These are phyloP conservation scores for Boletus semigastroideus DNA, from an alignment of 1,284 basidiomycete species.

Conservation along the genomic window DNA sequence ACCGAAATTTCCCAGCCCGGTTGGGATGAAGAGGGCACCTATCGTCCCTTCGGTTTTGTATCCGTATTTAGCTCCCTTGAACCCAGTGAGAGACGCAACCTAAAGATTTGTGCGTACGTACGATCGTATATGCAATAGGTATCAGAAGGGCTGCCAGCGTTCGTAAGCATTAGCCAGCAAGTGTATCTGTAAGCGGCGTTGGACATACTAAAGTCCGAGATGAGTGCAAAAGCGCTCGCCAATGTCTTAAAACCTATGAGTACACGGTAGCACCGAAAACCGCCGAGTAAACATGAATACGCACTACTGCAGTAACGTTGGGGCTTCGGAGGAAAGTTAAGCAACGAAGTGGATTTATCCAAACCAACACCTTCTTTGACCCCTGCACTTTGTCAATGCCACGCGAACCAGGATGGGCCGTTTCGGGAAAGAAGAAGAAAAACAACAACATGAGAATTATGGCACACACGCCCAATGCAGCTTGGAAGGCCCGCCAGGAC, in stretches of 20 bases:
- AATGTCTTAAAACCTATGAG: slow-evolving; percentile 36
- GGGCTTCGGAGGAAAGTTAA: slow-evolving; percentile 56
- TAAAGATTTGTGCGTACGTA: slow-evolving; percentile 8
- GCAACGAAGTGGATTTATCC: slow-evolving; percentile 59
- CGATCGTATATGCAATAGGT: slow-evolving; percentile 33
- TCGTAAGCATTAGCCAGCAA: neutral
- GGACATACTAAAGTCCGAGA: slow-evolving; percentile 46
- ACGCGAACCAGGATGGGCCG: slow-evolving; percentile 53
- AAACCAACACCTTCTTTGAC: slow-evolving; percentile 41
- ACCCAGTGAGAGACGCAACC: slow-evolving; percentile 1
- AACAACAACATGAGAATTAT: slow-evolving; percentile 46
- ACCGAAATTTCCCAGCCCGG: slow-evolving; percentile 62
- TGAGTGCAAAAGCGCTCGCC: slow-evolving; percentile 37
- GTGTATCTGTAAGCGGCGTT: too few species aligned
- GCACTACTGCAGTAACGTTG: slow-evolving; percentile 53
- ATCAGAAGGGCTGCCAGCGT: slow-evolving; percentile 37
- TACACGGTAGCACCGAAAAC: neutral
- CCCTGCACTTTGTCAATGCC: slow-evolving; percentile 41
- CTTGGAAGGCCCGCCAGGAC: slow-evolving; percentile 73
- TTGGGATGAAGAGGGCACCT: slow-evolving; percentile 60
- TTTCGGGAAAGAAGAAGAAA: slow-evolving; percentile 67
- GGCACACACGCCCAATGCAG: slow-evolving; percentile 44
- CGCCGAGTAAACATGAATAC: slow-evolving; percentile 35
- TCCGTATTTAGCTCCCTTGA: slow-evolving; percentile 53
- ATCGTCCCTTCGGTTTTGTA: slow-evolving; percentile 59